Base-by-base conservation (phyloP, 768 basidiomycete genomes). In the Suillus alpinus region DNA sequence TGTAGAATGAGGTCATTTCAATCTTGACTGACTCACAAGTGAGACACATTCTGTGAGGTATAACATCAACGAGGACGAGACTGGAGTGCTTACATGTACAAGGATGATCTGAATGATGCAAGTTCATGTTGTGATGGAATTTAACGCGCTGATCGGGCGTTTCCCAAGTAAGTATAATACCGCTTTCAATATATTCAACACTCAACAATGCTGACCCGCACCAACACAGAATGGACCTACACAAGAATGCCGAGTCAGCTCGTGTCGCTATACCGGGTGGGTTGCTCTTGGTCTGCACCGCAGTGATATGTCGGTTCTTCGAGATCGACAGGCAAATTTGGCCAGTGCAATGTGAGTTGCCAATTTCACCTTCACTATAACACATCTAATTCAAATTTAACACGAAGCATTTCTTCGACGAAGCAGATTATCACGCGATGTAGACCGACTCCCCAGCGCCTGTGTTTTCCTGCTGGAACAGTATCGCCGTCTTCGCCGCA, bases 161-260 rank as follows among this genome's bases (percentile, higher is more conserved):
- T 65, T 56, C 78, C 78, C 8, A 73, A 65, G 77, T 74, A 65
- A 4, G 65, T 26, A 12, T 41, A 7, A n/a, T 8, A n/a, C 8
- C 7, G n/a, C 6, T 26, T 26, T 26, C 26, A 26, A 26, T 26
- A 3, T 26, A 8, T 41, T 41, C 40, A 18, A 41, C 7, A 5
- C 7, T 32, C 32, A 32, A 32, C 32, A 18, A n/a, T n/a, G 16
- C 40, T 43, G 29, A 53, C 23, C 14, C 13, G 18, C n/a, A 4
- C 26, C 10, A 34, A n/a, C 40, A 2, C 63, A 86, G 84, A 63
- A 80, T 86, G 79, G 82, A 85, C 63, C 70, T 85, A 14, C 81
- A 82, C 65, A 83, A 86, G 65, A 74, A 85, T 60, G 46, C 64
- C 1, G 75, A 80, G 29, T n/a, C 26, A 26, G 26, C 1, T 26